Percentiles rank a stretch among this genome's conserved stretches.
Conservation (phyloP, 2,329 filamentous ascomycete species). For the Elsinoe fawcettii region DNA sequence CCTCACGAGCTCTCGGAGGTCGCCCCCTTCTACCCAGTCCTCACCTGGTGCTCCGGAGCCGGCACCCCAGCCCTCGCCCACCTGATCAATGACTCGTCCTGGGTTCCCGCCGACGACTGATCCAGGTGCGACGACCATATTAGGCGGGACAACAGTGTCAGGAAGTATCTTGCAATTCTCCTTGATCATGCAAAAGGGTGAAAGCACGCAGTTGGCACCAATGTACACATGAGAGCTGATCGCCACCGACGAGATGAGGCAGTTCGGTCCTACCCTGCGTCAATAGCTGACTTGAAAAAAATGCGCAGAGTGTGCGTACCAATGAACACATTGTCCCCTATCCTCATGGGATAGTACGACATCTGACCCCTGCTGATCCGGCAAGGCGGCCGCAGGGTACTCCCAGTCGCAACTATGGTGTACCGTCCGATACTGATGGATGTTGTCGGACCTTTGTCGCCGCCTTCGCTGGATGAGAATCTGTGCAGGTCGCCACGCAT, state of each 20-base stretch:
- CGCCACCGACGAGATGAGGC: conserved; percentile 72
- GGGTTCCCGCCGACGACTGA: conserved; percentile 82
- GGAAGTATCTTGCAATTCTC: conserved; percentile 87
- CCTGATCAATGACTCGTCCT: conserved; percentile 71
- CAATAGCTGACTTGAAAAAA: neutral
- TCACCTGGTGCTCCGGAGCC: conserved; percentile 36
- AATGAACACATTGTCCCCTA: conserved; percentile 91
- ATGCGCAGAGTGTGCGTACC: conserved; percentile 41
- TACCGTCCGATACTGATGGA: conserved; percentile 86
- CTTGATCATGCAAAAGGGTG: conserved; percentile 84
- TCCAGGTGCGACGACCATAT: conserved; percentile 89
- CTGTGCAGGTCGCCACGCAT: conserved; percentile 79
- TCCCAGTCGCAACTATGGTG: conserved; percentile 75
- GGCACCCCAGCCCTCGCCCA: conserved; percentile 57
- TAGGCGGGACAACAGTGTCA: conserved; percentile 70
- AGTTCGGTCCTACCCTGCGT: conserved; percentile 34
- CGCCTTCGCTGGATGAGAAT: conserved; percentile 35
- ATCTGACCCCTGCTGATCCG: conserved; percentile 68
- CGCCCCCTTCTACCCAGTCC: conserved; percentile 44
- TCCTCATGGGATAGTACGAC: conserved; percentile 80
- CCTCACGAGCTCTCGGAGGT: conserved; percentile 41
- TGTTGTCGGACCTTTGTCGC: conserved; percentile 27
- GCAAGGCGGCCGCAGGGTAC: conserved; percentile 73
- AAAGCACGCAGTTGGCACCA: conserved; percentile 66
- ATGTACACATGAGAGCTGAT: conserved; percentile 84